Evolutionary conservation across 2,329 filamentous ascomycete genomes (phyloP).

Genomic region (Fusarium nelsonii): DNA sequence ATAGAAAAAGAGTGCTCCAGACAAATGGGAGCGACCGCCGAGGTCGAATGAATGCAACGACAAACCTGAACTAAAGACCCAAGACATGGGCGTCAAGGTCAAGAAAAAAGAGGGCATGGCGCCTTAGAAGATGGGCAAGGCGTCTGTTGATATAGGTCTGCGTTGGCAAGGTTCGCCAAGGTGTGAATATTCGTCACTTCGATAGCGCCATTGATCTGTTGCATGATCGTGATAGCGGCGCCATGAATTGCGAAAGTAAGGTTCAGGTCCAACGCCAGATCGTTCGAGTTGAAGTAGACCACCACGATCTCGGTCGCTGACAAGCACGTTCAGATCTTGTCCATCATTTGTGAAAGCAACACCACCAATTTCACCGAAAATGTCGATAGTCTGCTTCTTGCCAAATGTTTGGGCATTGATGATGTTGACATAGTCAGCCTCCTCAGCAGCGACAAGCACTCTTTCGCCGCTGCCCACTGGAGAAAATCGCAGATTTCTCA

Average conservation of each 20-base stretch:
- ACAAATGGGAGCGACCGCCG: constrained; percentile 9
- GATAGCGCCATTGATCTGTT: constrained; percentile 26
- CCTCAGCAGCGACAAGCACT: constrained; percentile 78
- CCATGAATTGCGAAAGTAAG: constrained; percentile 41
- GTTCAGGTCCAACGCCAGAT: constrained; percentile 52
- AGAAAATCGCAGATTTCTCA: constrained; percentile 77
- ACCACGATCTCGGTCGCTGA: constrained; percentile 73
- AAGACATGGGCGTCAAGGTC: not conserved
- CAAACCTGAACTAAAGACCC: constrained; percentile 4
- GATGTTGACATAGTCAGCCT: constrained; percentile 78
- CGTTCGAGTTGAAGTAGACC: constrained; percentile 73
- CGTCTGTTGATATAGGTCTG: constrained; percentile 33
- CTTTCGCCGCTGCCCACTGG: constrained; percentile 75
- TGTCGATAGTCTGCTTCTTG: constrained; percentile 76
- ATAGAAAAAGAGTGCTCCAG: constrained; percentile 8
- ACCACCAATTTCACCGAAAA: constrained; percentile 82
- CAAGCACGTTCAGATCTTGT: constrained; percentile 75
- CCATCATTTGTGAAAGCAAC: constrained; percentile 75
- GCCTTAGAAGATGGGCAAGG: constrained; percentile 33
- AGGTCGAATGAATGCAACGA: constrained; percentile 16
- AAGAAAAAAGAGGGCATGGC: not conserved
- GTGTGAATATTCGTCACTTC: constrained; percentile 14
- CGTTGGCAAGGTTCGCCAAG: constrained; percentile 34
- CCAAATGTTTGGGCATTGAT: constrained; percentile 75
- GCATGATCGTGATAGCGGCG: constrained; percentile 12